Percentiles rank a stretch among this genome's conserved stretches.
phyloP scores from a whole-genome alignment of 2,329 filamentous ascomycete genomes.

The Capronia coronata region DNA sequence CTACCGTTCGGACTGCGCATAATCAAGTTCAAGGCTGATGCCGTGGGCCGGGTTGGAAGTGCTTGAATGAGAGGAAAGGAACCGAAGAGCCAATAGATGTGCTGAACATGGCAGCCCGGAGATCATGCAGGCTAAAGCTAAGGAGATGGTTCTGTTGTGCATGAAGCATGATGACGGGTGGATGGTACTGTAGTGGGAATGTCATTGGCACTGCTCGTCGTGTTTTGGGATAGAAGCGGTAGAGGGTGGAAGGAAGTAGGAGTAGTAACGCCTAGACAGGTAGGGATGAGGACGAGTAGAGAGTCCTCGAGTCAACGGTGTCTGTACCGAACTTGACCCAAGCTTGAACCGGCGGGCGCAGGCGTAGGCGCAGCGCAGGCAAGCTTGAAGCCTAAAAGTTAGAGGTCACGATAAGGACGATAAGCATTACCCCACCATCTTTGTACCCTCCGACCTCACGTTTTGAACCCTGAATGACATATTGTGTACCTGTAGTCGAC shows the following conservation, averaged over 20 bases:
- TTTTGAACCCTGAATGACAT: background rate
- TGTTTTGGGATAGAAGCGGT: background rate
- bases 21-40: constrained; percentile 10
- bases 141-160: background rate
- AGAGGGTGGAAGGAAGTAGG: too few relatives aligned
- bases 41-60: background rate
- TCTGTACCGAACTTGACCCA: too few relatives aligned
- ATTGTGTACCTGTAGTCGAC: too few relatives aligned
- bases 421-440: background rate
- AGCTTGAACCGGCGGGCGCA: too few relatives aligned
- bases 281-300: too few relatives aligned
- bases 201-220: background rate
- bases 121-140: background rate
- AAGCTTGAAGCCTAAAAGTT: background rate
- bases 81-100: constrained; percentile 12
- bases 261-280: too few relatives aligned
- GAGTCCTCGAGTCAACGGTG: too few relatives aligned
- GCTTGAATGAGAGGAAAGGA: too few relatives aligned
- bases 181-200: too few relatives aligned
- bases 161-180: constrained; percentile 7
- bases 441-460: background rate
- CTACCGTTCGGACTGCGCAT: constrained; percentile 2
- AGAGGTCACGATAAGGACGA: background rate
- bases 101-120: constrained; percentile 1
- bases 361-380: too few relatives aligned